A percentile compares a stretch with the other conserved stretches of the same genome.
phyloP scores from a whole-genome alignment of 2,329 filamentous ascomycete species.

The Podosphaera leucotricha region DNA sequence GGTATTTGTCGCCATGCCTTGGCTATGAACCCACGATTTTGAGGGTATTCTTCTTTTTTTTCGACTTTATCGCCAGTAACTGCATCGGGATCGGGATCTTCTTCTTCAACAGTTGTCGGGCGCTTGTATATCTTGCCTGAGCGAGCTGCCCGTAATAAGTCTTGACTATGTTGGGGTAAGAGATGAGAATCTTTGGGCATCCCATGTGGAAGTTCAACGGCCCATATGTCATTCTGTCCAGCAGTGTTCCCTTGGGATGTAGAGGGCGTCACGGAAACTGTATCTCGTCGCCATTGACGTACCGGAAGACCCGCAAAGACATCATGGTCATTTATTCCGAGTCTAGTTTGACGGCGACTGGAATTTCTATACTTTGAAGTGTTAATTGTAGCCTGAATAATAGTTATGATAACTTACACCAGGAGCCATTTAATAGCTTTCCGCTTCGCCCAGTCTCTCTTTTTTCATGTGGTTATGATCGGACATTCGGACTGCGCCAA shows the following conservation, averaged over 20 bases:
- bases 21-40: slow-evolving; percentile 27
- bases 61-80: slow-evolving; percentile 26
- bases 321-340: slow-evolving; percentile 30
- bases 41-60: slow-evolving; percentile 31
- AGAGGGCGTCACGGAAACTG: slow-evolving; percentile 43
- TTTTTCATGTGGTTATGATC: too few species aligned
- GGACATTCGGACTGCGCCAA: too few species aligned
- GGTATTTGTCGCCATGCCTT: slow-evolving; percentile 38
- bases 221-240: slow-evolving; percentile 43
- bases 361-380: slow-evolving; percentile 10
- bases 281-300: slow-evolving; percentile 65
- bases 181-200: slow-evolving; percentile 75
- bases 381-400: neutral
- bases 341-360: slow-evolving; percentile 14
- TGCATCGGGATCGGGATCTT: slow-evolving; percentile 28
- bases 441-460: too few species aligned
- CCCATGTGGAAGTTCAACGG: slow-evolving; percentile 46
- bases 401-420: neutral
- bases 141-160: slow-evolving; percentile 58
- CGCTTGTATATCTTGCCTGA: slow-evolving; percentile 57
- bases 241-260: slow-evolving; percentile 35
- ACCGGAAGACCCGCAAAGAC: slow-evolving; percentile 38
- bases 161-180: slow-evolving; percentile 56
- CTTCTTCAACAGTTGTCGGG: slow-evolving; percentile 30
- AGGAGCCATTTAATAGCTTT: neutral